Evolutionary conservation across 129 eudicot genomes (phyloP), one percentile per base, ranked within the genome.

Genomic region (Chrysanthemum lavandulifolium): DNA sequence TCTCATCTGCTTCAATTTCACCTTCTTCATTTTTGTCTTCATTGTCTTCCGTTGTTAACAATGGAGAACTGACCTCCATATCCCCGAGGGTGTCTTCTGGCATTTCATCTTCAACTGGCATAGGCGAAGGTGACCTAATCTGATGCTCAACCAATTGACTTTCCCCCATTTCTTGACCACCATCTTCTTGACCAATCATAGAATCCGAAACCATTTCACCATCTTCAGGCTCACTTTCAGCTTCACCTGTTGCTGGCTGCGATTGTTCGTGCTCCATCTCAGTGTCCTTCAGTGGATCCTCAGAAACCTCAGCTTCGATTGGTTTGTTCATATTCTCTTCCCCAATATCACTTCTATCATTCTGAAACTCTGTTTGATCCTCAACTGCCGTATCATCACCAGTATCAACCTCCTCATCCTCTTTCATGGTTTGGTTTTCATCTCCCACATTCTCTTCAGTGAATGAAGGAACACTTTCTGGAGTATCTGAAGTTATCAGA

Each of bases 181-280:
- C 84, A 49, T 79, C 84, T 36, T 79, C 88, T 9, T 65, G 66
- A 71, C 79, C 88, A 40, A 65, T 72, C 69, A 56, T 16, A 58
- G 43, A 68, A 58, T 87, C 96, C 1, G 86, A 69, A 13, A 43
- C 75, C 72, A 93, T 54, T 74, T 94, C 98, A 43, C 97, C 98
- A 73, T 87, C 98, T 81, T 93, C 98, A 62, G 85, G 75, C 2
- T 93, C 98, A 65, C 84, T 85, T 29, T 66, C 87, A 49, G 73
- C 76, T 77, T 89, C 98, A 13, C 61, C 72, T 10, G 78, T 74
- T 3, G 52, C 82, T 6, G 81, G 80, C 78, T 78, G 86, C 66
- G 60, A 68, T 27, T 74, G 83, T 16, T 86, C 89, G 36, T 78
- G 82, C 84, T 85, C 96, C 29, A 76, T 56, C 74, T 82, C 83